These are phyloP conservation scores for Aschersonia sp. DNA, from an alignment of 2,329 filamentous ascomycete species.

Conservation along the genomic window DNA sequence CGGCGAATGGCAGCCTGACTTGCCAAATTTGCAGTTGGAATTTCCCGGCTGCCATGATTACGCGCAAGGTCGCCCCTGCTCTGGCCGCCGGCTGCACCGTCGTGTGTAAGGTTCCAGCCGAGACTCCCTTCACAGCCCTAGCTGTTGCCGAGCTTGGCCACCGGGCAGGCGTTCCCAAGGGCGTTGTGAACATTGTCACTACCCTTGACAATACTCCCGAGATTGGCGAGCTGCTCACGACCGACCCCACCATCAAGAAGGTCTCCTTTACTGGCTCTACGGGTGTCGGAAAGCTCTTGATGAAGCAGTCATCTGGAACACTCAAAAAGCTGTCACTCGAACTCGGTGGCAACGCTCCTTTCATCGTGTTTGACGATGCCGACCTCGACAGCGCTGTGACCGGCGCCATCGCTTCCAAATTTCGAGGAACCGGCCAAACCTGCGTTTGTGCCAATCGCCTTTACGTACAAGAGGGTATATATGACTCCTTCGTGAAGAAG, in stretches of 20 bases:
- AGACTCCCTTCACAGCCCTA: conserved; percentile 84
- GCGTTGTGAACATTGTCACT: conserved; percentile 83
- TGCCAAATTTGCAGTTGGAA: conserved; percentile 46
- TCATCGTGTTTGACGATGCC: conserved; percentile 94
- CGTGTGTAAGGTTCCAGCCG: conserved; percentile 78
- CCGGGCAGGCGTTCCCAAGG: conserved; percentile 77
- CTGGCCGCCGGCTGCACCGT: conserved; percentile 93
- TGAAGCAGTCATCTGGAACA: conserved; percentile 76
- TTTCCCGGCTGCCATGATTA: conserved; percentile 68
- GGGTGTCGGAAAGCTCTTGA: conserved; percentile 56
- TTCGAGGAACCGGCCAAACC: conserved; percentile 88
- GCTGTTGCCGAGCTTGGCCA: conserved; percentile 77
- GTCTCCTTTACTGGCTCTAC: conserved; percentile 87
- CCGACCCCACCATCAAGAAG: conserved; percentile 61
- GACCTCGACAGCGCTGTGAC: conserved; percentile 74
- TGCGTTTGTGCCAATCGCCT: conserved; percentile 84
- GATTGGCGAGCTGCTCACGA: conserved; percentile 65
- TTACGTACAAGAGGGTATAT: conserved; percentile 65
- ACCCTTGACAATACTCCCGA: conserved; percentile 64
- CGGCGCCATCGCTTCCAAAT: conserved; percentile 77
- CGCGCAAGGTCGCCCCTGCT: conserved; percentile 55
- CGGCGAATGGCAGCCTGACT: no score
- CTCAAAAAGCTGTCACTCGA: conserved; percentile 79
- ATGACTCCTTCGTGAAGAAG: conserved; percentile 56
- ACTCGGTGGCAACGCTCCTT: conserved; percentile 87